phyloP scores from a whole-genome alignment of 2,329 filamentous ascomycete species.

The Paracorniculantispora psalliotae region DNA sequence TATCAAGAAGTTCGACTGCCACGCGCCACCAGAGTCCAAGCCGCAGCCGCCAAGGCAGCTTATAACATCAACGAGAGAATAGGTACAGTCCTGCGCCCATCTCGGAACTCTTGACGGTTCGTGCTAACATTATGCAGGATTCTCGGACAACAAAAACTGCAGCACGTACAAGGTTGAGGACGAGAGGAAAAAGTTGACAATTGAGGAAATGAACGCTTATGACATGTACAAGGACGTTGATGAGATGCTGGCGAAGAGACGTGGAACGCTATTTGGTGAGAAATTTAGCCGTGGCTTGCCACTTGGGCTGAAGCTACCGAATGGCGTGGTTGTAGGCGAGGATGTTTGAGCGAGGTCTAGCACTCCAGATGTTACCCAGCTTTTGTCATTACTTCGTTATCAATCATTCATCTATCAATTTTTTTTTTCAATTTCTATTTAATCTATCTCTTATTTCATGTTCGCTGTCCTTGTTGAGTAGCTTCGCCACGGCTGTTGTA shows the following conservation, averaged over 20 bases:
- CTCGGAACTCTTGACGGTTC: not conserved
- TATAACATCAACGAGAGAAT: slow-evolving; percentile 61
- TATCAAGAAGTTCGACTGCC: slow-evolving; percentile 52
- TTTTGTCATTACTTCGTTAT: too few species aligned
- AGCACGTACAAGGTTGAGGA: slow-evolving; percentile 58
- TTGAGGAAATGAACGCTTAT: slow-evolving; percentile 66
- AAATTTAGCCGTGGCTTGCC: slow-evolving; percentile 41
- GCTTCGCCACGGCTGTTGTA: too few species aligned
- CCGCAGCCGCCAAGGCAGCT: slow-evolving; percentile 51
- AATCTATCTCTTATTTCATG: too few species aligned
- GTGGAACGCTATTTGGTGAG: slow-evolving; percentile 29
- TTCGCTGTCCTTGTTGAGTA: too few species aligned
- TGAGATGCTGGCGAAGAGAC: slow-evolving; percentile 36
- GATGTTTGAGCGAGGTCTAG: not conserved
- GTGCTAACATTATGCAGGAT: slow-evolving; percentile 35
- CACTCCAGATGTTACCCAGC: not conserved
- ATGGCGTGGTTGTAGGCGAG: slow-evolving; percentile 36
- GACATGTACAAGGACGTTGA: slow-evolving; percentile 55
- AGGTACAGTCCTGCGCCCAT: slow-evolving; percentile 32
- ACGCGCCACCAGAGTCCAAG: slow-evolving; percentile 51
- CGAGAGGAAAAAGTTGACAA: slow-evolving; percentile 56
- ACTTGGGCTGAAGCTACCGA: slow-evolving; percentile 44
- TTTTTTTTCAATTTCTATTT: too few species aligned
- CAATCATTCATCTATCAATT: not conserved
- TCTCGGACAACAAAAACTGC: slow-evolving; percentile 55